Conservation (phyloP, 2,329 filamentous ascomycete species). For the Aspergillus sp. region DNA sequence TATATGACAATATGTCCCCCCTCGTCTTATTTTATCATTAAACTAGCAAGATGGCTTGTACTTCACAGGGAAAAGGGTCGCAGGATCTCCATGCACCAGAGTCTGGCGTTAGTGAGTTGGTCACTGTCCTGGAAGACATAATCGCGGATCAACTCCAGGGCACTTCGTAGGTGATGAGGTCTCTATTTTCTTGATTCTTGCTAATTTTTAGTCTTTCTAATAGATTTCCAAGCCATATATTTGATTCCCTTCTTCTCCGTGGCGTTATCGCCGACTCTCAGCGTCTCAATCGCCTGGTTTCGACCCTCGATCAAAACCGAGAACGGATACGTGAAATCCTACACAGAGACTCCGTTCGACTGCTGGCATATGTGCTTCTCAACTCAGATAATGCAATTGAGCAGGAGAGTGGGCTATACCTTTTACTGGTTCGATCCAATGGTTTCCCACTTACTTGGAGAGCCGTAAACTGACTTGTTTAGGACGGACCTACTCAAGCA, state of each 20-base stretch:
- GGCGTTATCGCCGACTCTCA: neutral
- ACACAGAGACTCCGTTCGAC: constrained; percentile 6
- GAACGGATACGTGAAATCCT: constrained; percentile 1
- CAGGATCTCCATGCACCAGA: too few relatives aligned
- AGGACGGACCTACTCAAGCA: constrained; percentile 6
- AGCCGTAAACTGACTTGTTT: neutral
- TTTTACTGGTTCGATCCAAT: constrained; percentile 11
- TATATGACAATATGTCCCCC: too few relatives aligned
- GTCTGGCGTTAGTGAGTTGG: too few relatives aligned
- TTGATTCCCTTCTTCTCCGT: neutral
- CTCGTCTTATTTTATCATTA: too few relatives aligned
- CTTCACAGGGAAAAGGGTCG: too few relatives aligned
- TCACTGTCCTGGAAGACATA: too few relatives aligned
- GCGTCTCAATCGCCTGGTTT: neutral
- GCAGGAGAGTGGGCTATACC: constrained; percentile 8
- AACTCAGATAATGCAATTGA: constrained; percentile 2
- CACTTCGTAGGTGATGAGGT: neutral
- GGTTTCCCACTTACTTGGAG: neutral
- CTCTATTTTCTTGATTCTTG: neutral
- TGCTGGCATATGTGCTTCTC: constrained; percentile 12
- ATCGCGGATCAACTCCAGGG: too few relatives aligned
- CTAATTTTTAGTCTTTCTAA: neutral
- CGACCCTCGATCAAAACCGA: neutral
- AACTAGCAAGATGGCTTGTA: too few relatives aligned
- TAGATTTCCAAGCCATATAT: neutral